phyloP scores from a whole-genome alignment of 495 filamentous ascomycete genomes.

The Clohesyomyces aquaticus region DNA sequence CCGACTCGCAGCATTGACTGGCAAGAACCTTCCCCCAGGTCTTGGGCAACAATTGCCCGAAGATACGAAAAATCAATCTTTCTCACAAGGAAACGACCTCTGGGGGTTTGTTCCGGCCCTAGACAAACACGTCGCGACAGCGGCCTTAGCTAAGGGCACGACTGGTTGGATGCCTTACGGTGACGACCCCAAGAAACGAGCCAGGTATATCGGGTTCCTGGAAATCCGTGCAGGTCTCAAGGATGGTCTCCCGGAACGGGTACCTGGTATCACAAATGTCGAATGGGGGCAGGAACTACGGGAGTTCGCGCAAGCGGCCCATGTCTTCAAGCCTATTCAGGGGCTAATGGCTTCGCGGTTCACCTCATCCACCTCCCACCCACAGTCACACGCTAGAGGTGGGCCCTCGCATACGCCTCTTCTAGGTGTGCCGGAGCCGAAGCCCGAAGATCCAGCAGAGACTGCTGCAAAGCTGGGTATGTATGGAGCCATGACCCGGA shows the following conservation, averaged over 20 bases:
- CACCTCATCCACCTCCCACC: conserved; percentile 66
- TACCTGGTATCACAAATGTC: conserved; percentile 61
- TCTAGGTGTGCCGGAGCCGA: conserved; percentile 61
- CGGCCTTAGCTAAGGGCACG: conserved; percentile 73
- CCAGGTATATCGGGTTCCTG: conserved; percentile 78
- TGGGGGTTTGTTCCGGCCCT: conserved; percentile 72
- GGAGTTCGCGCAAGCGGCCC: conserved; percentile 86
- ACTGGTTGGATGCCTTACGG: conserved; percentile 82
- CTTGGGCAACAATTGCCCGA: conserved; percentile 70
- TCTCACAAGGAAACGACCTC: conserved; percentile 62
- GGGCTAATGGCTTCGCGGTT: conserved; percentile 92
- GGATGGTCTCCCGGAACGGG: conserved; percentile 62
- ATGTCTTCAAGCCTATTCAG: conserved; percentile 90
- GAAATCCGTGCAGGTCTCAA: conserved; percentile 73
- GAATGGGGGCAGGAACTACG: conserved; percentile 80
- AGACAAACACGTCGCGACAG: conserved; percentile 71
- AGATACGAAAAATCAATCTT: conserved; percentile 62
- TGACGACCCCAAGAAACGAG: conserved; percentile 76
- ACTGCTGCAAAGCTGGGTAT: conserved; percentile 89
- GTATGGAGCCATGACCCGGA: conserved; percentile 87
- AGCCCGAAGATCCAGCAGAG: conserved; percentile 76
- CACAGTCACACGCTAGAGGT: conserved; percentile 49
- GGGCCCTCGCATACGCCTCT: conserved; percentile 37
- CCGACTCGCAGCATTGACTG: conserved; percentile 73
- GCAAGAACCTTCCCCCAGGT: conserved; percentile 77